Base-by-base conservation (phyloP, 139 green algal genomes). In the Spirogloea muscicola region DNA sequence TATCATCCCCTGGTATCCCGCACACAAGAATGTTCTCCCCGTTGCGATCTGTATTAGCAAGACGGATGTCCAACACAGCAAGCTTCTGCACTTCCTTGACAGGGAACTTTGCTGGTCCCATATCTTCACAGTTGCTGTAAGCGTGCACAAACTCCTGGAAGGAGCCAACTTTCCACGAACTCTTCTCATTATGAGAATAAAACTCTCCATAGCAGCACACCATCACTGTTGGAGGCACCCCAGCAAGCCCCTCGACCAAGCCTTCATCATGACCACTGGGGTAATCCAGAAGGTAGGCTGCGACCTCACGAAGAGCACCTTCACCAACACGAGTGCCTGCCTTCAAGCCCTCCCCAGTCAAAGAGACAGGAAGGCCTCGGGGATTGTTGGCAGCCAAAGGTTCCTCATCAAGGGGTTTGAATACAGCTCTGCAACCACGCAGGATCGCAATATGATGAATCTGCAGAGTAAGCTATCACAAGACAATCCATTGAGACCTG, bases 141-240 rank as follows among this genome's bases (percentile, higher is more conserved):
- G 93, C 88, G 3, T 71, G 52, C 38, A 95, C 88, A 84, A 92
- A 98, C 76, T 93, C 85, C 88, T 97, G 91, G 62, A 96, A 82
- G 1, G 86, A 93, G 0, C 90, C 93, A 18, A 95, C 81, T 82
- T 97, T 98, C n/a, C n/a, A n/a, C n/a, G n/a, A n/a, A n/a, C n/a
- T n/a, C n/a, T n/a, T n/a, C 75, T 82, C 13, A 52, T 52, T 52
- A 16, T 16, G 16, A 16, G 44, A 13, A 13, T 16, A 13, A 13
- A n/a, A n/a, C 25, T 39, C 27, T n/a, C 41, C 42, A 82, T 77
- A 9, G 5, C 91, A 90, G 13, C 81, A 74, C 33, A 94, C 90
- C 39, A 96, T 86, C 10, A 92, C 86, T 31, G 91, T 96, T 70
- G 89, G 88, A 1, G 93, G 93, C 52, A 98, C 93, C 0, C 82